phyloP scores from a whole-genome alignment of 331 rosid genomes.

The Pyrus hybrid region DNA sequence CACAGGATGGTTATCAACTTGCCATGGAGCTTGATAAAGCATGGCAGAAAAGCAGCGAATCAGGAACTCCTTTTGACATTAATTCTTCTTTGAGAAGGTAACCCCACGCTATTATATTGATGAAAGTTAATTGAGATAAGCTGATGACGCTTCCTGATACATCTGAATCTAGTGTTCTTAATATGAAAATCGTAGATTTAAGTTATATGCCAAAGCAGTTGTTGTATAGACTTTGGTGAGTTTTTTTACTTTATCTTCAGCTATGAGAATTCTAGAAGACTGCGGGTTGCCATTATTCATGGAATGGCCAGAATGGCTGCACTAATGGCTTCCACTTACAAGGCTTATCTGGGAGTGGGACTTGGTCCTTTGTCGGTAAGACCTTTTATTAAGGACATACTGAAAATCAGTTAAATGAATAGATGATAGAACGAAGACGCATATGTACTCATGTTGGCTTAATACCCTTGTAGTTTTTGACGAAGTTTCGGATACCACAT shows the following conservation, averaged over 20 bases:
- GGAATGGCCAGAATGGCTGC: slow-evolving; percentile 99
- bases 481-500: slow-evolving; percentile 84
- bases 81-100: slow-evolving; percentile 66
- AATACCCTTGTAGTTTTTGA: slow-evolving; percentile 58
- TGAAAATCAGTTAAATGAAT: slow-evolving; percentile 3
- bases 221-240: not conserved
- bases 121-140: not conserved
- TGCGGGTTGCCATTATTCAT: slow-evolving; percentile 73
- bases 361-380: slow-evolving; percentile 87
- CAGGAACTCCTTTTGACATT: slow-evolving; percentile 54
- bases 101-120: not conserved
- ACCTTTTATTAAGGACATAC: not conserved
- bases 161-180: not conserved
- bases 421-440: not conserved
- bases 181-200: not conserved
- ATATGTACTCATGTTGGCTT: slow-evolving; percentile 6
- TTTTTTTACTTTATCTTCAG: slow-evolving; percentile 22
- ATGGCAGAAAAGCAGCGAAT: slow-evolving; percentile 44
- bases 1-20: slow-evolving; percentile 89
- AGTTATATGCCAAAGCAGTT: no score
- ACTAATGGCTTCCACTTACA: slow-evolving; percentile 88
- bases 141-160: not conserved
- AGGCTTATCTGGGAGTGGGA: slow-evolving; percentile 85
- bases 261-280: slow-evolving; percentile 64
- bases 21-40: slow-evolving; percentile 71